Percentiles rank a stretch among this genome's conserved stretches.
phyloP scores from a whole-genome alignment of 768 basidiomycete species.

The Lyophyllum shimeji region DNA sequence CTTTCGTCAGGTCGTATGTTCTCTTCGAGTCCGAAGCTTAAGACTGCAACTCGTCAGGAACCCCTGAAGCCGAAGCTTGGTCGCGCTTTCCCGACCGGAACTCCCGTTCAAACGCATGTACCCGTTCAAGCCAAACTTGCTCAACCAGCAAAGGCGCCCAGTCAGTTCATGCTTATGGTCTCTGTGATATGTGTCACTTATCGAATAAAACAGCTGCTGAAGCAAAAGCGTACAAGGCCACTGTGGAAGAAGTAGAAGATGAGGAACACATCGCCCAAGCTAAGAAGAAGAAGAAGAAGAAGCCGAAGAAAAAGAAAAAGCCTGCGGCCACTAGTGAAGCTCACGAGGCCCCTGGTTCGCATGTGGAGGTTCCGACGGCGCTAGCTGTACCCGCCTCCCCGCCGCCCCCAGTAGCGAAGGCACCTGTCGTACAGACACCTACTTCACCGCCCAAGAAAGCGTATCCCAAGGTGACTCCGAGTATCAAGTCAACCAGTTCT shows the following conservation, averaged over 20 bases:
- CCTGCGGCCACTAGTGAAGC: conserved; percentile 23
- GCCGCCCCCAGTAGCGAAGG: conserved; percentile 14
- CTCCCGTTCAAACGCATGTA: neutral
- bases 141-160: neutral
- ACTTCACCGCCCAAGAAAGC: conserved; percentile 21
- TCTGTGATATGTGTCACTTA: neutral
- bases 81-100: neutral
- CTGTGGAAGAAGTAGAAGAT: conserved; percentile 74
- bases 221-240: conserved; percentile 42
- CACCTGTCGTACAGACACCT: conserved; percentile 14
- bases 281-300: conserved; percentile 69
- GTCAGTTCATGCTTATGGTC: conserved; percentile 1
- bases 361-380: conserved; percentile 5
- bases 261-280: conserved; percentile 47
- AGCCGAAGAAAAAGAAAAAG: conserved; percentile 72
- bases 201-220: conserved; percentile 7
- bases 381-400: conserved; percentile 20
- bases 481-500: conserved; percentile 21
- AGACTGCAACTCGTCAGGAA: conserved; percentile 27
- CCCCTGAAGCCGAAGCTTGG: conserved; percentile 17
- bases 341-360: conserved; percentile 18
- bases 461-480: conserved; percentile 15
- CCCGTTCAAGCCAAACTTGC: neutral
- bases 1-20: conserved; percentile 60
- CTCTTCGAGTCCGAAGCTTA: conserved; percentile 41